A percentile compares a stretch with the other conserved stretches of the same genome.
phyloP scores from a whole-genome alignment of 179 eudicot genomes.

The Gypsophila paniculata region DNA sequence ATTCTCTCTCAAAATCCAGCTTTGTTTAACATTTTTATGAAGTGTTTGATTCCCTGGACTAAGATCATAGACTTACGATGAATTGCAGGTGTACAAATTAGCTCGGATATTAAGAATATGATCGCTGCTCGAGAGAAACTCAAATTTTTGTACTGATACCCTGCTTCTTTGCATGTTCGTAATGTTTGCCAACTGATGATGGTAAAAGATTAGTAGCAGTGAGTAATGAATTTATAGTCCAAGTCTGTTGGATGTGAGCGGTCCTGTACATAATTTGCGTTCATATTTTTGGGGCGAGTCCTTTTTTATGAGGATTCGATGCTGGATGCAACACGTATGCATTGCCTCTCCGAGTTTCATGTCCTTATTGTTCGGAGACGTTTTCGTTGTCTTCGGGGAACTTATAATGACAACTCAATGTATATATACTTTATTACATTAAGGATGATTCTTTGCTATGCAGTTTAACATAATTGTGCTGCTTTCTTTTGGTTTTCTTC shows the following conservation, averaged over 20 bases:
- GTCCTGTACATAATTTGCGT: constrained; percentile 13
- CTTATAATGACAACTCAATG: too few species aligned
- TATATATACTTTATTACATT: too few species aligned
- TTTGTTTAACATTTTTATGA: neutral
- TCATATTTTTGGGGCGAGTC: neutral
- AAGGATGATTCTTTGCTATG: too few species aligned
- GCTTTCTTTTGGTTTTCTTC: too few species aligned
- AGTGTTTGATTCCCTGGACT: neutral
- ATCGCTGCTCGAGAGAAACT: constrained; percentile 6
- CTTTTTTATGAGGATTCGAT: neutral
- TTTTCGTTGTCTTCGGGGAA: too few species aligned
- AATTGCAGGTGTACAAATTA: constrained; percentile 78
- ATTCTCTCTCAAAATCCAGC: neutral
- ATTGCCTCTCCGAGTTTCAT: neutral
- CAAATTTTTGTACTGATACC: neutral
- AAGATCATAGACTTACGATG: neutral
- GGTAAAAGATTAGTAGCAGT: neutral
- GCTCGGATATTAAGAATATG: constrained; percentile 57
- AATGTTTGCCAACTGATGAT: constrained; percentile 4
- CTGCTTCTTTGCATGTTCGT: neutral
- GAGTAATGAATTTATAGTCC: neutral
- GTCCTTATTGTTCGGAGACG: neutral
- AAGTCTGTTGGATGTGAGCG: neutral
- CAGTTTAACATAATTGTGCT: too few species aligned
- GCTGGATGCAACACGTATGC: neutral